Base-by-base conservation (phyloP, 106 monocot genomes). In the Acorus calamus region DNA sequence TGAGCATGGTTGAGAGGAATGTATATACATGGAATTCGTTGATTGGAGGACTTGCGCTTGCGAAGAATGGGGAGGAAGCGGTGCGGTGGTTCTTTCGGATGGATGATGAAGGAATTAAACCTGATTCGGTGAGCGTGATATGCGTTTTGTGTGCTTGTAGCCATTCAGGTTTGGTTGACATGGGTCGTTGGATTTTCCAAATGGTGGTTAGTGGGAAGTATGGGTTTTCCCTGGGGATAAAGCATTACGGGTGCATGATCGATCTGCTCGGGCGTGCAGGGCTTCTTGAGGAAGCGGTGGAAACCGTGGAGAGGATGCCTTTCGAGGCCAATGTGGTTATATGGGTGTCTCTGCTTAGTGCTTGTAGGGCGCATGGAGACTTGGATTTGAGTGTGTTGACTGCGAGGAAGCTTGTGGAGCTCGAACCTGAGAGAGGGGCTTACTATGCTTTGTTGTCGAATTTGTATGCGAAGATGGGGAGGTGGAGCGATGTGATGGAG, bases 211-310 rank as follows among this genome's bases (percentile, higher is more conserved):
- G 13, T 3, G 78, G 75, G 8, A 62, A 56, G 42, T 83, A 76
- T 10, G 87, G 83, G 12, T 83, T 83, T 46, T 12, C n/a, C 45
- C 74, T 82, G 2, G 68, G 72, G 57, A 59, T 87, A 43, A 83
- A 80, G 66, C 83, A 83, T 54, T 83, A 84, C 54, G 89, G 89
- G 0, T 89, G 88, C 57, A 71, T 84, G 76, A 76, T 88, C 2
- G 88, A 81, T 53, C 72, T 88, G 3, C 57, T 82, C 13, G 69
- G 80, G 9, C 77, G 83, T 3, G 76, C 80, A 0, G 85, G 85
- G 11, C 12, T 61, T 8, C 60, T 85, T 41, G 75, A 68, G 11
- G 64, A 49, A 8, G 85, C 85, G 0, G 13, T 75, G 3, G 69
- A 62, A 6, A 46, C 59, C 44, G 63, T 85, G 12, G 65, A 76